Base-by-base conservation (phyloP, 2,329 filamentous ascomycete species). In the Mycosphaerella sp. region DNA sequence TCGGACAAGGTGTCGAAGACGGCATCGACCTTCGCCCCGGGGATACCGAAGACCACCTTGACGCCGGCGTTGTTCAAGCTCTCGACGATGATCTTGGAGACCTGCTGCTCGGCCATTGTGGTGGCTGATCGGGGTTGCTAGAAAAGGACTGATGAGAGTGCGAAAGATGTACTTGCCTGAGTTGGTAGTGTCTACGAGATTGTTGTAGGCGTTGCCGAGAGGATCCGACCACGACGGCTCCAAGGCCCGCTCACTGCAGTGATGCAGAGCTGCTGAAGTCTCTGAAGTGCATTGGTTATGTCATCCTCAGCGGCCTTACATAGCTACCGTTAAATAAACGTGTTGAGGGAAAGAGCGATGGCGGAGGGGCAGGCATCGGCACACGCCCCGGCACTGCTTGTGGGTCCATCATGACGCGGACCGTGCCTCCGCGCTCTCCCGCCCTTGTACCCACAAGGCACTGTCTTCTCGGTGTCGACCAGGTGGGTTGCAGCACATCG, bases 1-100 rank as follows among this genome's bases (percentile, higher is more conserved):
- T 77, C 75, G 47, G 67, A 54, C 3, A 77, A 67, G 4, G 68
- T 71, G 62, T 77, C 73, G 67, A 77, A 78, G 42, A 78, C 68
- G 39, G 73, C 71, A 64, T 78, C 75, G 51, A 78, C 72, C 59
- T 76, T 75, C 29, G 55, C 55, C 14, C 55, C 60, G 1, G 75
- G 75, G 7, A 77, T 74, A 8, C 75, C 75, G 52, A 77, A 77
- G 48, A 76, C 73, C 29, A 73, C 64, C 45, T 69, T 69, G 32
- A 77, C 74, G 4, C 74, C 74, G 7, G 75, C 75, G 61, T 72
- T 69, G 64, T 70, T 57, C 41, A 69, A 60, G 57, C 62, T 65
- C 38, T 68, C 62, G 42, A 69, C 66, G 23, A 69, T 59, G 57
- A 69, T 69, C 41, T 64, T 55, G 23, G 67, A 66, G 31, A 69